Percentiles rank a stretch among this genome's conserved stretches.
Evolutionary conservation across 495 filamentous ascomycete species (phyloP).

Genomic region (Penicillium tannophilum): DNA sequence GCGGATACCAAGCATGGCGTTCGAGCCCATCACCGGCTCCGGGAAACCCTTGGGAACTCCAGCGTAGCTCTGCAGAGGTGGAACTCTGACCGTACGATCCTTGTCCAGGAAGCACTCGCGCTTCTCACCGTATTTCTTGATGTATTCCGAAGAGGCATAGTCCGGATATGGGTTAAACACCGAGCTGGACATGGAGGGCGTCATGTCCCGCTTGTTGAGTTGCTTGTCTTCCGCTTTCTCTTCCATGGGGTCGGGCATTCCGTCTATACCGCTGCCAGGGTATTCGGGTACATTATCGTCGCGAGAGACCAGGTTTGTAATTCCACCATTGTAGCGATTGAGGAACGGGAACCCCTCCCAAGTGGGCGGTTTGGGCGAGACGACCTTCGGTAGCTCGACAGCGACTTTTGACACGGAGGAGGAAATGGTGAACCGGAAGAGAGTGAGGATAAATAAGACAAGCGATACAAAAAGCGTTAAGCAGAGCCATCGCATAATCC

Average conservation of each 20-base stretch:
- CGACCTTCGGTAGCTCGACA: constrained; percentile 52
- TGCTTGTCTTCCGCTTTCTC: constrained; percentile 20
- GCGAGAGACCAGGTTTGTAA: constrained; percentile 64
- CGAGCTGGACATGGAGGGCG: constrained; percentile 48
- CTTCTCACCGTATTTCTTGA: constrained; percentile 60
- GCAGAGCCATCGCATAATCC: constrained; percentile 71
- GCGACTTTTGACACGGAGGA: constrained; percentile 62
- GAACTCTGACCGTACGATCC: constrained; percentile 61
- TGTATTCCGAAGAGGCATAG: constrained; percentile 62
- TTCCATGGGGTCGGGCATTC: constrained; percentile 22
- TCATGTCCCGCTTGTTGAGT: constrained; percentile 26
- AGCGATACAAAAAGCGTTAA: constrained; percentile 66
- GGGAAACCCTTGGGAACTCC: constrained; percentile 83
- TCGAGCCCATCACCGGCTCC: constrained; percentile 76
- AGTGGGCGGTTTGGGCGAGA: constrained; percentile 59
- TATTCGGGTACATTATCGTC: constrained; percentile 73
- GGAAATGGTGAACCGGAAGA: constrained; percentile 68
- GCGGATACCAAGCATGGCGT: constrained; percentile 75
- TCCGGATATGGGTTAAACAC: constrained; percentile 70
- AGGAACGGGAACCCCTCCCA: constrained; percentile 87
- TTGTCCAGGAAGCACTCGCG: constrained; percentile 76
- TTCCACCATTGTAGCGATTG: constrained; percentile 80
- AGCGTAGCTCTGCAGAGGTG: constrained; percentile 66
- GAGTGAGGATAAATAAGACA: constrained; percentile 68
- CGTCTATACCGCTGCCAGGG: constrained; percentile 52